Evolutionary conservation across 768 basidiomycete genomes (phyloP).

Genomic region (Boletus tomentosulus): DNA sequence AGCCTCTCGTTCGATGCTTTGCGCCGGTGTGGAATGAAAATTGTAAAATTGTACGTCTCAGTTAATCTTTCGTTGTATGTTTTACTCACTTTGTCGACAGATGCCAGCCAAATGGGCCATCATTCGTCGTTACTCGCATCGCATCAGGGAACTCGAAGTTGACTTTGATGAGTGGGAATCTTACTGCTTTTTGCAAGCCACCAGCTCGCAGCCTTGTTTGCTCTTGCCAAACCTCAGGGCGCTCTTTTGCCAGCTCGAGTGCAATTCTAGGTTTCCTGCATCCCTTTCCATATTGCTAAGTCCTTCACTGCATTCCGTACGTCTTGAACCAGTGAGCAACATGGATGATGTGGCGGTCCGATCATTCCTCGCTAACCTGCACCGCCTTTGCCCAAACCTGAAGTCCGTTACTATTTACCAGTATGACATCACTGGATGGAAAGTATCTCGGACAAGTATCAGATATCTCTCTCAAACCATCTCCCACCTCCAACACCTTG

Average conservation of each 20-base stretch:
- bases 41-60: not conserved
- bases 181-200: not conserved
- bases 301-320: not conserved
- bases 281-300: not conserved
- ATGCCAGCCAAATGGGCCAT: not conserved
- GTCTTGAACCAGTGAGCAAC: not conserved
- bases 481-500: not conserved
- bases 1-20: not conserved
- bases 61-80: not conserved
- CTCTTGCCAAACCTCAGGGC: not conserved
- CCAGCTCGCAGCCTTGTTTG: too few relatives aligned
- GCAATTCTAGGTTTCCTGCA: too few relatives aligned
- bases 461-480: too few relatives aligned
- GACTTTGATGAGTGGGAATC: not conserved
- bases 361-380: not conserved
- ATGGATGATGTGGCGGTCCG: not conserved
- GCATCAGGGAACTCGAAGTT: not conserved
- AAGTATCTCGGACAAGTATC: not conserved
- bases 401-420: not conserved
- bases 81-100: not conserved
- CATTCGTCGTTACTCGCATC: not conserved
- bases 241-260: not conserved
- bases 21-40: not conserved
- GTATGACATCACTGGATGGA: too few relatives aligned
- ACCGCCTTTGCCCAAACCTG: not conserved